Conservation (phyloP, 129 eudicot genomes). For the Oenanthe sinensis region DNA sequence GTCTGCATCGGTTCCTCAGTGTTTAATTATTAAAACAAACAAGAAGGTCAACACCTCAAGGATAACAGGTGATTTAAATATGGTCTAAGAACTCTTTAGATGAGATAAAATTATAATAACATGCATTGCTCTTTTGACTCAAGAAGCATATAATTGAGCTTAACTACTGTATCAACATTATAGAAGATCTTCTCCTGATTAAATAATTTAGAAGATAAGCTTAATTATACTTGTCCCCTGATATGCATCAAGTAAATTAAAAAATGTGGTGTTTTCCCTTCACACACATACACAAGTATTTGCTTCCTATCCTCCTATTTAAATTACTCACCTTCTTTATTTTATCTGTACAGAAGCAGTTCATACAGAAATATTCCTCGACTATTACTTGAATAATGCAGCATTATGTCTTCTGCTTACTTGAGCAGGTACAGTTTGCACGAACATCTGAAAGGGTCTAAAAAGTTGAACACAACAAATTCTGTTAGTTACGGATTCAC, state of each 20-base stretch:
- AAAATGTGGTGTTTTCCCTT: neutral
- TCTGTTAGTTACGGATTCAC: neutral
- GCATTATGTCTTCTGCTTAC: constrained; percentile 23
- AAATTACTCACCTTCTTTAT: neutral
- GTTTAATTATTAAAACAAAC: no score
- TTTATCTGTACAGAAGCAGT: constrained; percentile 25
- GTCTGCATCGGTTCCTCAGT: no score
- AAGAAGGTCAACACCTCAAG: no score
- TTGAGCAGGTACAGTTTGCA: constrained; percentile 56
- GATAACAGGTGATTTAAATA: no score
- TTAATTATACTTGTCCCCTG: neutral
- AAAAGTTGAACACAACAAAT: neutral
- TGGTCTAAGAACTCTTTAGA: no score
- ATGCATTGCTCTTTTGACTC: neutral
- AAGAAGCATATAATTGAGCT: neutral
- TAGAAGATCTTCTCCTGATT: neutral
- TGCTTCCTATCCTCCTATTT: neutral
- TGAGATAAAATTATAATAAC: no score
- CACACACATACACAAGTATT: neutral
- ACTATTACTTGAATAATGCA: constrained; percentile 21
- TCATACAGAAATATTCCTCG: constrained; percentile 18
- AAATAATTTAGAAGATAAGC: neutral
- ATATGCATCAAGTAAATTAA: neutral
- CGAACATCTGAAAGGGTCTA: constrained; percentile 43
- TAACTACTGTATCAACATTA: neutral